phyloP scores from a whole-genome alignment of 2,329 filamentous ascomycete species.

The Cladosporium sp. region DNA sequence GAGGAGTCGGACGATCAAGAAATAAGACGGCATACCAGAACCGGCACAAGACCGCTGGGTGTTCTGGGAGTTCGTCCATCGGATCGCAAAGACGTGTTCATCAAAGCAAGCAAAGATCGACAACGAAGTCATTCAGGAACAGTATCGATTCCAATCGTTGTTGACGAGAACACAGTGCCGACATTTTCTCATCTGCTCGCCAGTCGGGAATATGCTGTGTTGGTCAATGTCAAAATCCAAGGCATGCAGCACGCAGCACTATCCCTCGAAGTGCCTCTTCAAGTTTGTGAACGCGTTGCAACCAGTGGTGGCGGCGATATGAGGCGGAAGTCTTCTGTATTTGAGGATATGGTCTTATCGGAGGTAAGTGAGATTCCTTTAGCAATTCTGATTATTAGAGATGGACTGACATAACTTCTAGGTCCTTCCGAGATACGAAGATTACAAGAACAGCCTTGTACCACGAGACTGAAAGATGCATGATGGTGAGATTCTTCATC shows the following conservation, averaged over 20 bases:
- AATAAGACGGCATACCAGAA: background rate
- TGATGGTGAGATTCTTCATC: too few species aligned
- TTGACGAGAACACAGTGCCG: background rate
- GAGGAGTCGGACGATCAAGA: background rate
- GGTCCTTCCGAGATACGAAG: constrained; percentile 4
- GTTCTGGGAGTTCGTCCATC: background rate
- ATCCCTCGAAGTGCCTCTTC: background rate
- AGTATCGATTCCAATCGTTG: background rate
- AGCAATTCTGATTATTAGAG: background rate
- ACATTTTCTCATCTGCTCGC: background rate
- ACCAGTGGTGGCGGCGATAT: too few species aligned
- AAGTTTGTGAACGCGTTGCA: constrained; percentile 1
- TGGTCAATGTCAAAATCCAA: constrained; percentile 1
- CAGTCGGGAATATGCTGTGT: background rate
- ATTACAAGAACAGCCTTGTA: background rate
- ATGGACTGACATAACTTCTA: background rate
- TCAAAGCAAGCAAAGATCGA: background rate
- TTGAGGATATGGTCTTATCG: background rate
- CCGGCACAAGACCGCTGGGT: background rate
- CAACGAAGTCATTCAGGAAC: background rate
- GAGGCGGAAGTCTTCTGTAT: background rate
- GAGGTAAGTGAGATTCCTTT: background rate
- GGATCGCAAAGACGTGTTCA: background rate
- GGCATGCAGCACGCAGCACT: background rate
- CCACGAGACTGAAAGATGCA: background rate